Evolutionary conservation across 2,329 filamentous ascomycete genomes (phyloP).

Genomic region (Rhynchosporium agropyri): DNA sequence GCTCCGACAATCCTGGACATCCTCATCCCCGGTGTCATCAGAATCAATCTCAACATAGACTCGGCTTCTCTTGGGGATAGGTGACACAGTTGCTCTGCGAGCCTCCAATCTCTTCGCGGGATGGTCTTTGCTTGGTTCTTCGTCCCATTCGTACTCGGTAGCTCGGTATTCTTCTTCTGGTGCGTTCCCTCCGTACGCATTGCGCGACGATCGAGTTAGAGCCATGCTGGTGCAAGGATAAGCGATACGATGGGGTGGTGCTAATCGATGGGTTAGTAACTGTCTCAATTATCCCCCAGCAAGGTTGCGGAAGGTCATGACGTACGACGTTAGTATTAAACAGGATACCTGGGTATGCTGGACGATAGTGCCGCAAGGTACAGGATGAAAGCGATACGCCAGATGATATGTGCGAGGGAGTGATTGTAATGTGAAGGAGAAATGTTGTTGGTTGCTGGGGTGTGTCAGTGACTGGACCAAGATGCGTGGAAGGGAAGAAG

Average conservation of each 20-base stretch:
- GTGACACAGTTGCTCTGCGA: conserved; percentile 2
- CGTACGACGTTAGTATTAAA: conserved; percentile 1
- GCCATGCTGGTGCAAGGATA: neutral
- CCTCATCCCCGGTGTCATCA: conserved; percentile 11
- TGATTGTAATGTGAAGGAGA: neutral
- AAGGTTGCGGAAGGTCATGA: neutral
- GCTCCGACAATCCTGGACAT: neutral
- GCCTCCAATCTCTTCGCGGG: conserved; percentile 13
- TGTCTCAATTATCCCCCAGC: neutral
- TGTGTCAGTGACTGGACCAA: neutral
- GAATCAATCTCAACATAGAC: neutral
- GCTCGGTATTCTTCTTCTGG: conserved; percentile 7
- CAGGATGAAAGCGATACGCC: neutral
- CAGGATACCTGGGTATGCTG: conserved; percentile 3
- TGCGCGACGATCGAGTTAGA: conserved; percentile 2
- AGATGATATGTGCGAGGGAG: neutral
- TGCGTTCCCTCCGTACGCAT: neutral
- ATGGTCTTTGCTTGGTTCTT: conserved; percentile 6
- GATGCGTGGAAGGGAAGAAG: no score
- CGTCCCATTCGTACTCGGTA: conserved; percentile 9
- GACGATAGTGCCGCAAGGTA: neutral
- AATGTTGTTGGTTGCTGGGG: neutral
- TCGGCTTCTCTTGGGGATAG: conserved; percentile 1
- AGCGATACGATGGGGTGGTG: neutral
- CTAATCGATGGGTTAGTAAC: neutral